Conservation (phyloP, 768 basidiomycete genomes). For the Termitomyces sp. region DNA sequence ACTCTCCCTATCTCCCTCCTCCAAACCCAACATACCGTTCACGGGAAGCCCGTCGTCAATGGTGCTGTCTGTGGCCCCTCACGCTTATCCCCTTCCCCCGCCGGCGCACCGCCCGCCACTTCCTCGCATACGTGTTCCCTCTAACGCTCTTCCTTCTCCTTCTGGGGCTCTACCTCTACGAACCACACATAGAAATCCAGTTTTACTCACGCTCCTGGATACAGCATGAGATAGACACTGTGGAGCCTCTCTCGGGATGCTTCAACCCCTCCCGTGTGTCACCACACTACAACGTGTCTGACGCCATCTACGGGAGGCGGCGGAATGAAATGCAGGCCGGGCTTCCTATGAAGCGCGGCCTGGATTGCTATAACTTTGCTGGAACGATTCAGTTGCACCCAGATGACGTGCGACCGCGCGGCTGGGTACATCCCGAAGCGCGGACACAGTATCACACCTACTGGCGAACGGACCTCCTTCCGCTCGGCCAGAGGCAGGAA, state of each 20-base stretch:
- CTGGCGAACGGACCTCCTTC: slow-evolving; percentile 85
- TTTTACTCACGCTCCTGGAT: slow-evolving; percentile 79
- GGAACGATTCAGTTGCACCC: slow-evolving; percentile 55
- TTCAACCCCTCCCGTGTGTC: slow-evolving; percentile 60
- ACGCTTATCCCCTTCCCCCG: slow-evolving; percentile 20
- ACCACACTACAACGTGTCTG: slow-evolving; percentile 60
- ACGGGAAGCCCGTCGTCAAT: slow-evolving; percentile 12
- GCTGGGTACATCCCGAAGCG: slow-evolving; percentile 28
- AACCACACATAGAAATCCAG: slow-evolving; percentile 82
- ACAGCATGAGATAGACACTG: slow-evolving; percentile 56
- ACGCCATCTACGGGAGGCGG: slow-evolving; percentile 58
- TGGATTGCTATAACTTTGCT: slow-evolving; percentile 93
- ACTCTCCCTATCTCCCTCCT: slow-evolving; percentile 15
- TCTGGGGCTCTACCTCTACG: slow-evolving; percentile 54
- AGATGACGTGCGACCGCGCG: slow-evolving; percentile 10
- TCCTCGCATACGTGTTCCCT: slow-evolving; percentile 30
- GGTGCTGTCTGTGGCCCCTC: slow-evolving; percentile 13
- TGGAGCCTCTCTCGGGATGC: slow-evolving; percentile 66
- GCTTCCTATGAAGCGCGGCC: slow-evolving; percentile 65
- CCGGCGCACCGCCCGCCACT: slow-evolving; percentile 24
- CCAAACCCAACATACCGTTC: slow-evolving; percentile 21
- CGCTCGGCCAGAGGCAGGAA: slow-evolving; percentile 79
- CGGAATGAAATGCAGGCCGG: slow-evolving; percentile 75
- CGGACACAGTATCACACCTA: slow-evolving; percentile 83
- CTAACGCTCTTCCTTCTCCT: slow-evolving; percentile 32